Conservation (phyloP, 768 basidiomycete genomes). For the Leccinum incarnatum region DNA sequence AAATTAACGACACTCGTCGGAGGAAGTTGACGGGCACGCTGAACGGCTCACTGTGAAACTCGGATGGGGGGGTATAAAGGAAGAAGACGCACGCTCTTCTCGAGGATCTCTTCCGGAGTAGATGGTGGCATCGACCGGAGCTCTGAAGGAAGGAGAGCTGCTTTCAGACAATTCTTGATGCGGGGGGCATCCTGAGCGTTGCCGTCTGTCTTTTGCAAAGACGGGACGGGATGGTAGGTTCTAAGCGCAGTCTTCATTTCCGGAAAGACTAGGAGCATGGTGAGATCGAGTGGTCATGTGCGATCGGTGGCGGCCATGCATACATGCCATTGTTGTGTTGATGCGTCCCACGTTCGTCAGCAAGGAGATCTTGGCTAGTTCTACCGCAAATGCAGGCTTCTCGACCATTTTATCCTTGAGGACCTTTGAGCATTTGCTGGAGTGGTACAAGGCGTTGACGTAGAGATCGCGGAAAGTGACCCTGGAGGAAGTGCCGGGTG, state of each 20-base stretch:
- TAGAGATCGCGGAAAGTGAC: conserved; percentile 83
- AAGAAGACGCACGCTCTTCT: conserved; percentile 51
- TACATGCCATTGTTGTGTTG: conserved; percentile 90
- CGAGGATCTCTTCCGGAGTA: conserved; percentile 71
- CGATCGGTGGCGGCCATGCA: conserved; percentile 30
- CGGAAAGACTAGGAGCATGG: conserved; percentile 64
- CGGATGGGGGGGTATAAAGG: neutral
- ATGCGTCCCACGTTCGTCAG: conserved; percentile 88
- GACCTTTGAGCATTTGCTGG: conserved; percentile 82
- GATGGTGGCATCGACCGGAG: conserved; percentile 62
- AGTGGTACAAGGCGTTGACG: conserved; percentile 75
- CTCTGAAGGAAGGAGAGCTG: conserved; percentile 71
- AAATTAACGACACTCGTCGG: conserved; percentile 86
- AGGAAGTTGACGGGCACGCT: conserved; percentile 63
- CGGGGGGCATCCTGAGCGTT: conserved; percentile 90
- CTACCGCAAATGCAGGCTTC: conserved; percentile 71
- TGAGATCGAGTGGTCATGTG: conserved; percentile 16
- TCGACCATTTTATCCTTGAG: conserved; percentile 87
- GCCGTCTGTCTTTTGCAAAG: conserved; percentile 81
- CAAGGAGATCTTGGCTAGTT: conserved; percentile 79
- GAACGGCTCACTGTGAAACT: conserved; percentile 2
- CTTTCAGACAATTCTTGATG: conserved; percentile 88
- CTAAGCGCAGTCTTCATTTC: conserved; percentile 91
- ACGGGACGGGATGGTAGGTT: conserved; percentile 88
- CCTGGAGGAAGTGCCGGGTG: conserved; percentile 44